Percentiles rank a stretch among this genome's conserved stretches.
phyloP scores from a whole-genome alignment of 78 protist species.

The Chrysochromulina parva region DNA sequence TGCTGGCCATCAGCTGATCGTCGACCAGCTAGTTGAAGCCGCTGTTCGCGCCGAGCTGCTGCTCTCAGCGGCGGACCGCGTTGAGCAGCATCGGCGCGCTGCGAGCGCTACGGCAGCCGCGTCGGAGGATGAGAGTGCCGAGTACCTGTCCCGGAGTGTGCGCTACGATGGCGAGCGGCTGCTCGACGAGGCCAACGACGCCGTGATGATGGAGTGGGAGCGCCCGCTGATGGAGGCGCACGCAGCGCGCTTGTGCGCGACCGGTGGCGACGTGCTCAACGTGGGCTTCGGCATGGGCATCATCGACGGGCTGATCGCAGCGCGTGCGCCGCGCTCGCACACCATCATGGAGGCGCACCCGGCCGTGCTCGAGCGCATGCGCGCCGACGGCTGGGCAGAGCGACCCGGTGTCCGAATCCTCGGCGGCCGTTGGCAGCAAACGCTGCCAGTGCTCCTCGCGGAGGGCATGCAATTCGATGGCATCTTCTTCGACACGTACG shows the following conservation, averaged over 20 bases:
- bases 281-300: slow-evolving; percentile 53
- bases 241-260: slow-evolving; percentile 31
- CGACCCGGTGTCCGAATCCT: neutral
- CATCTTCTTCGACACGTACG: slow-evolving; percentile 41
- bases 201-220: slow-evolving; percentile 58
- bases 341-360: slow-evolving; percentile 55
- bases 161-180: slow-evolving; percentile 21
- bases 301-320: slow-evolving; percentile 28
- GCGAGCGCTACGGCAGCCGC: neutral
- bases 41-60: neutral
- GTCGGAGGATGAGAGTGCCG: neutral
- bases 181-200: slow-evolving; percentile 38
- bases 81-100: neutral
- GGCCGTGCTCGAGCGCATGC: neutral
- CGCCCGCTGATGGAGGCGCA: slow-evolving; percentile 43
- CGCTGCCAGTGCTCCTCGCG: neutral
- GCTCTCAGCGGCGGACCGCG: neutral
- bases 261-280: slow-evolving; percentile 30
- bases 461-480: neutral
- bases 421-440: slow-evolving; percentile 33
- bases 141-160: neutral
- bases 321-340: slow-evolving; percentile 13
- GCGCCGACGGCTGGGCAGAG: neutral
- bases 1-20: neutral
- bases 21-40: neutral